Percentiles rank a stretch among this genome's conserved stretches.
Evolutionary conservation across 1,139 yeast genomes (phyloP).

Genomic region (Suhomyces bribrorum): DNA sequence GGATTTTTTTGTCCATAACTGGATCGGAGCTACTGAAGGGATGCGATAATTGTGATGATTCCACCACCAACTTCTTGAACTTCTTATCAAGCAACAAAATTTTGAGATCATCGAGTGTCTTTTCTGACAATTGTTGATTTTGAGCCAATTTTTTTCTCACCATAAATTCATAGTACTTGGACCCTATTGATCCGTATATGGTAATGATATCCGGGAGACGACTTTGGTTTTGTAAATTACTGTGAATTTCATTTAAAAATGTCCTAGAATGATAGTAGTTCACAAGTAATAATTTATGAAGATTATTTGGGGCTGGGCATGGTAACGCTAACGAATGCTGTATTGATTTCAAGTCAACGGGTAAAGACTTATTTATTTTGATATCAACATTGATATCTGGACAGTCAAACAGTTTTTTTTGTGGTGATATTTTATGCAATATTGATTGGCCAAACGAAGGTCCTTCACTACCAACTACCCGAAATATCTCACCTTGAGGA

Average conservation of each 20-base stretch:
- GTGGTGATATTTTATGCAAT: not conserved
- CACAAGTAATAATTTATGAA: constrained; percentile 17
- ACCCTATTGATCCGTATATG: constrained; percentile 21
- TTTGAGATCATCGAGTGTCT: constrained; percentile 4
- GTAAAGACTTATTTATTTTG: not conserved
- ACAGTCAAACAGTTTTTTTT: not conserved
- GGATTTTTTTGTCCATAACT: constrained; percentile 3
- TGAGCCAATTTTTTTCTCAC: constrained; percentile 12
- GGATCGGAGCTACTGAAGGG: constrained; percentile 3
- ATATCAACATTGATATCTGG: constrained; percentile 3
- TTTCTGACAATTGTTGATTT: not conserved
- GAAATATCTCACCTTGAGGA: constrained; percentile 5
- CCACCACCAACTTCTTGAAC: constrained; percentile 19
- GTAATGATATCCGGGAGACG: constrained; percentile 16
- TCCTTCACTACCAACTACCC: constrained; percentile 2
- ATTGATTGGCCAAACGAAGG: not conserved
- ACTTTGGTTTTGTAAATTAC: constrained; percentile 8
- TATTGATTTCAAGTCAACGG: not conserved
- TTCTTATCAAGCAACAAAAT: constrained; percentile 19
- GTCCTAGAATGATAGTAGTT: constrained; percentile 21
- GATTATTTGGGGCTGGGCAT: constrained; percentile 1
- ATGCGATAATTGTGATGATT: constrained; percentile 7
- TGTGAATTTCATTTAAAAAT: constrained; percentile 12
- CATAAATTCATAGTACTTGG: constrained; percentile 17
- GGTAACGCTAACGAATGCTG: constrained; percentile 7